Percentiles rank a stretch among this genome's conserved stretches.
These are phyloP conservation scores for Nakaseomyces sp. DNA, from an alignment of 1,139 yeast species.

Conservation along the genomic window DNA sequence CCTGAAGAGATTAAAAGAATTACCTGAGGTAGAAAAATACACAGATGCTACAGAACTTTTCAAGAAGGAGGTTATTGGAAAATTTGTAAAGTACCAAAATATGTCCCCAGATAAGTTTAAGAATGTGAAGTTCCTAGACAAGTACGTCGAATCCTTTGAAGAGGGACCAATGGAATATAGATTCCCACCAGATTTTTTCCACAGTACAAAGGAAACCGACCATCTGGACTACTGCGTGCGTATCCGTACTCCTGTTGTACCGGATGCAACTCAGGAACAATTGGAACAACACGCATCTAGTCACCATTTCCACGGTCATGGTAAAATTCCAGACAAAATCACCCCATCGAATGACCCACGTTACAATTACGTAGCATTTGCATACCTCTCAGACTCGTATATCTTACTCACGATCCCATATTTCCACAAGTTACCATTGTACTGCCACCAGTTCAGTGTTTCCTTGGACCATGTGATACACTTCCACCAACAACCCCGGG, in stretches of 20 bases:
- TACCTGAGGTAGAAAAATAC: constrained; percentile 18
- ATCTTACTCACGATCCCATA: constrained; percentile 44
- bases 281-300: constrained; percentile 14
- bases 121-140: constrained; percentile 10
- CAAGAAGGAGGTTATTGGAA: constrained; percentile 25
- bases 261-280: constrained; percentile 12
- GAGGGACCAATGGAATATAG: constrained; percentile 37
- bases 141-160: constrained; percentile 23
- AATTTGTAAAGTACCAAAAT: constrained; percentile 21
- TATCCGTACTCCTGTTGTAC: constrained; percentile 16
- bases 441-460: constrained; percentile 42
- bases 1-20: constrained; percentile 13
- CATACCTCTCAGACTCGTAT: constrained; percentile 54
- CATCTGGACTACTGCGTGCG: constrained; percentile 23
- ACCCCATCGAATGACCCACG: constrained; percentile 24
- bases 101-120: constrained; percentile 10
- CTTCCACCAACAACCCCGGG: constrained; percentile 50
- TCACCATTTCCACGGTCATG: constrained; percentile 24
- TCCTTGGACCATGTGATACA: constrained; percentile 62
- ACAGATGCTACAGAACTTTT: constrained; percentile 29
- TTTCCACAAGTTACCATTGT: constrained; percentile 36
- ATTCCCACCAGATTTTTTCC: constrained; percentile 38
- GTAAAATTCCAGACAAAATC: constrained; percentile 16
- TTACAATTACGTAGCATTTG: constrained; percentile 52
- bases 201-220: constrained; percentile 18